A percentile compares a stretch with the other conserved stretches of the same genome.
These are phyloP conservation scores for Solanum chmielewskii DNA, from an alignment of 257 asterid genomes.

Conservation along the genomic window DNA sequence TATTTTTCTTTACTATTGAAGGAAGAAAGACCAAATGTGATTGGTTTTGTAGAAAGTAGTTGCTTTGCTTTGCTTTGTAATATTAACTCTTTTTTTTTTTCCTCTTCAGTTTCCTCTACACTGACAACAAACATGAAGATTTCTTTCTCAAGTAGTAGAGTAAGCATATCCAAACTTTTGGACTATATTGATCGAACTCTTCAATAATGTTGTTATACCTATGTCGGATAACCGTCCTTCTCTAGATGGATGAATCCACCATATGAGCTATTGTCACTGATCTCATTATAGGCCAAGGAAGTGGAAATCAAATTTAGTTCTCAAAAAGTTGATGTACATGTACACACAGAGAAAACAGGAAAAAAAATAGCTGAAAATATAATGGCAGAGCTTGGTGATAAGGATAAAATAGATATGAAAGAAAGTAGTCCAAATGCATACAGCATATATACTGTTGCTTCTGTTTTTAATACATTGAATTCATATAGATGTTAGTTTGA, in stretches of 20 bases:
- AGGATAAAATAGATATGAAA: not conserved
- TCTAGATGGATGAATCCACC: not conserved
- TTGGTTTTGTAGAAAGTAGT: not conserved
- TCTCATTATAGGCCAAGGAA: not conserved
- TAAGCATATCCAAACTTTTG: not conserved
- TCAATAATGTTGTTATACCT: not conserved
- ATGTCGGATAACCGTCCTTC: not conserved
- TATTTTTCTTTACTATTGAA: not conserved
- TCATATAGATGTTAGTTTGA: not conserved
- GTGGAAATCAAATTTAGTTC: conserved; percentile 28
- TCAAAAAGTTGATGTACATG: conserved; percentile 1
- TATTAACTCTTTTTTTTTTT: not conserved
- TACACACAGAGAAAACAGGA: not conserved
- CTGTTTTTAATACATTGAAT: not conserved
- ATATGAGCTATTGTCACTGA: conserved; percentile 4
- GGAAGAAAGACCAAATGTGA: not conserved
- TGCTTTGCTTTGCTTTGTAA: not conserved
- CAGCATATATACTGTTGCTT: not conserved
- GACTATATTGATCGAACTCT: not conserved
- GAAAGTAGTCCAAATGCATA: not conserved
- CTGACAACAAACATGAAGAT: not conserved
- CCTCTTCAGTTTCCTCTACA: not conserved
- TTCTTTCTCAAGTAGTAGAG: not conserved
- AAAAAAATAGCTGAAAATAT: not conserved
- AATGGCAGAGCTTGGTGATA: not conserved